These are phyloP conservation scores for Didymosphaeria variabile DNA, from an alignment of 2,329 filamentous ascomycete species.

Conservation along the genomic window DNA sequence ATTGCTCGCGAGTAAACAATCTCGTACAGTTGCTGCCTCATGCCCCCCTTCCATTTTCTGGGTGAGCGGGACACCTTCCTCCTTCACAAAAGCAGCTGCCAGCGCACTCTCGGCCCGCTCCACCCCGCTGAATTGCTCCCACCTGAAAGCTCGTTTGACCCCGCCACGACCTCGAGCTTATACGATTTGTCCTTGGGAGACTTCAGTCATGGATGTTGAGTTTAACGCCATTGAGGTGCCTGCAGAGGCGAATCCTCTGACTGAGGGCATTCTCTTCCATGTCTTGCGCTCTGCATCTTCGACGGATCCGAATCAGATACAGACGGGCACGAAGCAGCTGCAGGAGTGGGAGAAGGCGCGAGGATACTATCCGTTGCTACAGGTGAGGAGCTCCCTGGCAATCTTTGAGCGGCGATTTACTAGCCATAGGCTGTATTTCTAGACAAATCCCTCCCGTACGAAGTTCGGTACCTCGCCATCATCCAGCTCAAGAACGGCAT, in stretches of 20 bases:
- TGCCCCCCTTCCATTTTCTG: constrained; percentile 26
- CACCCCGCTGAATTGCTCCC: not conserved
- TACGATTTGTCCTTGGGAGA: not conserved
- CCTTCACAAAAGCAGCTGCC: constrained; percentile 3
- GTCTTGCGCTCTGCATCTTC: constrained; percentile 60
- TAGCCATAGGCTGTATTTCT: constrained; percentile 75
- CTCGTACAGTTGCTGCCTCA: constrained; percentile 22
- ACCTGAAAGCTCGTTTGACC: constrained; percentile 18
- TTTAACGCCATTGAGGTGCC: constrained; percentile 73
- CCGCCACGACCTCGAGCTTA: constrained; percentile 23
- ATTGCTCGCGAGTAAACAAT: constrained; percentile 20
- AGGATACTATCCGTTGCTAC: constrained; percentile 60
- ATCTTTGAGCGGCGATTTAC: constrained; percentile 19
- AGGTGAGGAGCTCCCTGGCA: constrained; percentile 34
- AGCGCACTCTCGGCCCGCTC: constrained; percentile 1
- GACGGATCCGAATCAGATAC: constrained; percentile 58
- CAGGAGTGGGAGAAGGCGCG: constrained; percentile 59
- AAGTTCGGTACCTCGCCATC: constrained; percentile 87
- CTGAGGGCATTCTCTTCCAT: constrained; percentile 57
- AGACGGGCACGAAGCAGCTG: constrained; percentile 62
- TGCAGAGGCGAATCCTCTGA: constrained; percentile 75
- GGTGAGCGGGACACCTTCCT: constrained; percentile 37
- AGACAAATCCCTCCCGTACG: constrained; percentile 76
- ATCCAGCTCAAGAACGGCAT: constrained; percentile 98
- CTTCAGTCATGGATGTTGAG: constrained; percentile 39